Conservation (phyloP, 192 early-diverging fungal genomes). For the Backusella luteola region DNA sequence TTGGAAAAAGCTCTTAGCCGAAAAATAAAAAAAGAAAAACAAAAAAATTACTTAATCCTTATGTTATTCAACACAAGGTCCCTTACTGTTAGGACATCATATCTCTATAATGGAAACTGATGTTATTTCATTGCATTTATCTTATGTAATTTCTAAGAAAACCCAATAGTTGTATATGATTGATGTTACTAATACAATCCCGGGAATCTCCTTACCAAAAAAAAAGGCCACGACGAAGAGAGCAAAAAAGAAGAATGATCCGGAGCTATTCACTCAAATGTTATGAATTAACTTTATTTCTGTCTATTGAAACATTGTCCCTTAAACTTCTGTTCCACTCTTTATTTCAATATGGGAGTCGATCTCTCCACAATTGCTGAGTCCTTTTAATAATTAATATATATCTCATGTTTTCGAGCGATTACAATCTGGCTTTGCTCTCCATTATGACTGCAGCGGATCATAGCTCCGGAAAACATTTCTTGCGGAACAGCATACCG, state of each 20-base stretch:
- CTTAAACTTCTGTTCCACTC: neutral
- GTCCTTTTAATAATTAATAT: neutral
- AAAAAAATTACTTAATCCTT: neutral
- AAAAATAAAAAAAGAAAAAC: neutral
- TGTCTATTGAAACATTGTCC: neutral
- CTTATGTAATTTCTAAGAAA: neutral
- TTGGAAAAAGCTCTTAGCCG: neutral
- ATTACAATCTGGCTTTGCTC: neutral
- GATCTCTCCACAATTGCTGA: neutral
- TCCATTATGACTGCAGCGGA: neutral
- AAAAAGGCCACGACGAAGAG: neutral
- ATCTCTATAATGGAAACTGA: neutral
- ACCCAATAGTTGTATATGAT: neutral
- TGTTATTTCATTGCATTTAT: neutral
- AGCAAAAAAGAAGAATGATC: neutral
- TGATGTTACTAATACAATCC: neutral
- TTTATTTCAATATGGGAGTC: neutral
- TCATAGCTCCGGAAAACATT: conserved; percentile 1
- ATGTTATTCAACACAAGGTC: too few species aligned
- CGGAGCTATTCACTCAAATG: neutral
- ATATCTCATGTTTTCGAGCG: neutral
- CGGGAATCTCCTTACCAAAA: neutral
- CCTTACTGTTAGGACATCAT: neutral
- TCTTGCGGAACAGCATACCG: neutral
- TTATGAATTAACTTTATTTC: neutral